Conservation (phyloP, 257 asterid species). For the Solanum chmielewskii region DNA sequence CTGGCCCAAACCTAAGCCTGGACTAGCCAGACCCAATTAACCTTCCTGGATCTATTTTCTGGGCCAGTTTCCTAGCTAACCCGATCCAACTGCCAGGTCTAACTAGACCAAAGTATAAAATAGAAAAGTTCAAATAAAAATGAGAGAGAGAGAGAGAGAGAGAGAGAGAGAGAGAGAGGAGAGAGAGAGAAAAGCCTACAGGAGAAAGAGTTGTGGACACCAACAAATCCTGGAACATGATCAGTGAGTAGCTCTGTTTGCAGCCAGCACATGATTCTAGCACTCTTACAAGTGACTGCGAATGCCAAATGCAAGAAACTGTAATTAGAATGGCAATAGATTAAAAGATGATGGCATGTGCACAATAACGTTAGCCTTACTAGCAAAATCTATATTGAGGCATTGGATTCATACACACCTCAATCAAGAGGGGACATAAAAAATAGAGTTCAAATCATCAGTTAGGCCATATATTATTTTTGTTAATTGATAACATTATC, state of each 20-base stretch:
- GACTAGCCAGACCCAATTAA: neutral
- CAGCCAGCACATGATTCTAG: conserved; percentile 70
- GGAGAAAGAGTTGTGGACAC: conserved; percentile 90
- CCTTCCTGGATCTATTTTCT: neutral
- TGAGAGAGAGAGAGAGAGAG: conserved; percentile 9
- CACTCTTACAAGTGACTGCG: conserved; percentile 72
- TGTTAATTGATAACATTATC: neutral
- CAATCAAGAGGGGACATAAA: neutral
- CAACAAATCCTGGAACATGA: conserved; percentile 91
- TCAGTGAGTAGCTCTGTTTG: conserved; percentile 55
- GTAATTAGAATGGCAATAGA: neutral
- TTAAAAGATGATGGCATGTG: neutral
- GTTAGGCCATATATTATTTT: neutral
- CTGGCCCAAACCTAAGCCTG: neutral
- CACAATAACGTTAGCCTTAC: neutral
- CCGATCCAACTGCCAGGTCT: neutral
- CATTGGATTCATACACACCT: neutral
- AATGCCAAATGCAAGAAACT: conserved; percentile 18
- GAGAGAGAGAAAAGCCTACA: conserved; percentile 41
- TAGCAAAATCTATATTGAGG: neutral
- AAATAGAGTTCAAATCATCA: neutral
- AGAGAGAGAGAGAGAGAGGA: conserved; percentile 7
- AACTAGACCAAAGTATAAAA: neutral
- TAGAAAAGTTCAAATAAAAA: neutral
- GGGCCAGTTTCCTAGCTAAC: neutral